Base-by-base conservation (phyloP, 2,329 filamentous ascomycete species). In the Fusarium pseudocircinatum region DNA sequence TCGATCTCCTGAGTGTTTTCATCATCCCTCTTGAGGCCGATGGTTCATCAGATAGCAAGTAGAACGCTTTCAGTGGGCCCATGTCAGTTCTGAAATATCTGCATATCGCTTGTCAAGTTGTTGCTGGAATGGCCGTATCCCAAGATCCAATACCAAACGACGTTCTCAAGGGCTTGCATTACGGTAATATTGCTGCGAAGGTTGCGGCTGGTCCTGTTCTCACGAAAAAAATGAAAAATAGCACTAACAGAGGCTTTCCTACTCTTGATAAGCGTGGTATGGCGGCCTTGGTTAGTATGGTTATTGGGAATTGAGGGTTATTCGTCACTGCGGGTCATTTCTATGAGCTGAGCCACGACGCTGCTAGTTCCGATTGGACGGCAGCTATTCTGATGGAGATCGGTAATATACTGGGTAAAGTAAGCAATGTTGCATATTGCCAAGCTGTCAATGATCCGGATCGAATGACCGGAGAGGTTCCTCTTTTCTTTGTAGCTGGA, bases 31-130 rank as follows among this genome's bases (percentile, higher is more conserved):
- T 42, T 6, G 37, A 56, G 6, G 52, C 36, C 2, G 12, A 56
- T 15, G 52, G 26, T 9, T 42, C 52, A 8, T 56, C 37, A 2
- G n/a, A n/a, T n/a, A n/a, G n/a, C n/a, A n/a, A n/a, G n/a, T n/a
- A n/a, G 0, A 40, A 54, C 5, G 0, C 10, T 0, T 54, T 18
- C 15, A 54, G 36, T 0, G 4, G 20, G 4, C 26, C 26, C 0
- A 56, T 30, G 36, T 40, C 20, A 3, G 4, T 6, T 4, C 24
- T 42, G 0, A 10, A 4, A 0, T 42, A 24, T 11, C 5, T 42
- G 0, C 22, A 40, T 20, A 30, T 1, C 2, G 52, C 37, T 3
- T 56, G 26, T 13, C 0, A 4, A 7, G 0, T 18, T 18, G 22
- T 56, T 18, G 37, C 37, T 42, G 24, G 15, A 16, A 5, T 5